Percentiles rank a stretch among this genome's conserved stretches.
Evolutionary conservation across 2,329 filamentous ascomycete genomes (phyloP).

Genomic region (Ploettnerulaceae sp.): DNA sequence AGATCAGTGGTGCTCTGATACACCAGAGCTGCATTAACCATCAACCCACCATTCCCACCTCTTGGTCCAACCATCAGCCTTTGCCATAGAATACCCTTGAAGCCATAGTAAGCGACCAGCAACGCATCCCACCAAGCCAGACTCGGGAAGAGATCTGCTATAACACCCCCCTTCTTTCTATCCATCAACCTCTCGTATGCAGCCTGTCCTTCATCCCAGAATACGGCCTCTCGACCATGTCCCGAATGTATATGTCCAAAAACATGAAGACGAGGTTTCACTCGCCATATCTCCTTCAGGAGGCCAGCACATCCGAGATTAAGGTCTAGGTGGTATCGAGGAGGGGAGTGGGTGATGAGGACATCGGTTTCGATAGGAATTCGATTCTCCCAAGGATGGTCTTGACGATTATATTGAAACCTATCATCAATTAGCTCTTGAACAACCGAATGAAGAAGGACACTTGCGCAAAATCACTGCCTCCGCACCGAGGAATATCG

Average conservation of each 20-base stretch:
- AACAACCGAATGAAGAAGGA: not conserved
- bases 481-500: slow-evolving; percentile 73
- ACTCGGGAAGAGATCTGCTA: slow-evolving; percentile 30
- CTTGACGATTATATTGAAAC: slow-evolving; percentile 56
- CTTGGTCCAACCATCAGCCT: slow-evolving; percentile 48
- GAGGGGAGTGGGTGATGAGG: slow-evolving; percentile 61
- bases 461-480: slow-evolving; percentile 56
- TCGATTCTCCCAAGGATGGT: slow-evolving; percentile 56
- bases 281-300: slow-evolving; percentile 52
- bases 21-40: slow-evolving; percentile 59
- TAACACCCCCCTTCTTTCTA: slow-evolving; percentile 33
- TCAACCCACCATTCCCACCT: slow-evolving; percentile 43
- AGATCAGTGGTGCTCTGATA: slow-evolving; percentile 44
- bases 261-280: slow-evolving; percentile 56
- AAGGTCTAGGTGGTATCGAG: slow-evolving; percentile 47
- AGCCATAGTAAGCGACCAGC: slow-evolving; percentile 46
- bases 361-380: slow-evolving; percentile 57
- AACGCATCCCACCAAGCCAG: slow-evolving; percentile 46
- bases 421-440: slow-evolving; percentile 17
- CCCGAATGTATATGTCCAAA: slow-evolving; percentile 64
- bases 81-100: slow-evolving; percentile 53
- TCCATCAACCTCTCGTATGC: slow-evolving; percentile 33
- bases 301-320: slow-evolving; percentile 55
- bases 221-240: slow-evolving; percentile 52
- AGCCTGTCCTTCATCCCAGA: slow-evolving; percentile 56